Evolutionary conservation across 2,329 filamentous ascomycete genomes (phyloP).

Genomic region (Drechslerella coelobrocha): DNA sequence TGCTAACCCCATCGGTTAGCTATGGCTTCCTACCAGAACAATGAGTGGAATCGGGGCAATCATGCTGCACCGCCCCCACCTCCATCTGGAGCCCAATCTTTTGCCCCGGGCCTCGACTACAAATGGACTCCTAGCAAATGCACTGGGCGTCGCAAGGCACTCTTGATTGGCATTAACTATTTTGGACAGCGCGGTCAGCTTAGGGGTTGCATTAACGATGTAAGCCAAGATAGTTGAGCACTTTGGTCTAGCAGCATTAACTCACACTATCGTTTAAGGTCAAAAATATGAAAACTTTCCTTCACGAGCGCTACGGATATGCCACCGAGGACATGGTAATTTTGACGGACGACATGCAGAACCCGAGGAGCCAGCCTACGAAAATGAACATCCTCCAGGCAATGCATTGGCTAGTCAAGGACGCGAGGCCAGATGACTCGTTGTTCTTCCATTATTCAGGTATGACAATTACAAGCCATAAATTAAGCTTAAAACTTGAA

Average conservation of each 20-base stretch:
- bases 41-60: slow-evolving; percentile 36
- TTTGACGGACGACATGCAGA: slow-evolving; percentile 75
- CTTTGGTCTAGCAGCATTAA: not conserved
- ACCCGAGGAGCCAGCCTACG: slow-evolving; percentile 75
- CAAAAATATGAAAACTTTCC: slow-evolving; percentile 75
- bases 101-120: slow-evolving; percentile 43
- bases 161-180: slow-evolving; percentile 83
- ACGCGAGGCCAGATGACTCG: slow-evolving; percentile 75
- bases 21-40: slow-evolving; percentile 36
- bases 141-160: slow-evolving; percentile 73
- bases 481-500: slow-evolving; percentile 6
- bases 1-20: slow-evolving; percentile 2
- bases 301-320: slow-evolving; percentile 73
- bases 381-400: slow-evolving; percentile 76
- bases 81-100: slow-evolving; percentile 33
- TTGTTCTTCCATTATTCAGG: slow-evolving; percentile 79
- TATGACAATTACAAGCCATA: slow-evolving; percentile 56
- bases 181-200: slow-evolving; percentile 75
- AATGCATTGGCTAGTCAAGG: slow-evolving; percentile 77
- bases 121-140: slow-evolving; percentile 62
- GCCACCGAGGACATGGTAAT: slow-evolving; percentile 81
- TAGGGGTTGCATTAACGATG: slow-evolving; percentile 80
- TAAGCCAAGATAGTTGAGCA: slow-evolving; percentile 20
- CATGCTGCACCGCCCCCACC: slow-evolving; percentile 35
- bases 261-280: slow-evolving; percentile 55